Evolutionary conservation across 1,284 basidiomycete genomes (phyloP), one percentile per base, ranked within the genome.

Genomic region (Tremellales sp.): DNA sequence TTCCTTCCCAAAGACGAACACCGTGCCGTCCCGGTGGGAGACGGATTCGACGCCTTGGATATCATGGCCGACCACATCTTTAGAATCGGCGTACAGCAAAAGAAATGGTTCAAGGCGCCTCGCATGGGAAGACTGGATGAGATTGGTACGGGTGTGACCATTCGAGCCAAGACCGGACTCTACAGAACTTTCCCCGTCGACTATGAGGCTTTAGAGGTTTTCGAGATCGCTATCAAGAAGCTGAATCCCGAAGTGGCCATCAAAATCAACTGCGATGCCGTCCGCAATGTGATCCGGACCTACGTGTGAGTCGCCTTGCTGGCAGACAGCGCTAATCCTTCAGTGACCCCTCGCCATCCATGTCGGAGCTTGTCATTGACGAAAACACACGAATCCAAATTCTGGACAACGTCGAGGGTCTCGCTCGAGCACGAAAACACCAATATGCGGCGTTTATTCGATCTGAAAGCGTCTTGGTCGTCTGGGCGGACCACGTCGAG

Each of bases 381-480:
- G 54, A 48, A 18, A 57, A 70, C 43, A 63, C 63, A 14, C 61
- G 59, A 42, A 64, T 68, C 12, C 68, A 70, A 40, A 63, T 70
- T 32, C 48, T 68, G 16, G 62, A 84, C 47, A 78, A 75, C 21
- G 81, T 87, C 62, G 64, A 68, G 37, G 75, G 80, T 52, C 75
- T 89, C 4, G 79, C 81, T 4, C 75, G 77, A 19, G 86, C 85
- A 1, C 81, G 87, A 62, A 87, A 86, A 70, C 85, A 87, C 56
- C 86, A 89, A 61, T 84, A 85, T 52, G 86, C 81, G n/a, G 86
- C 86, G 18, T 89, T 90, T 70, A 79, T 89, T 50, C 81, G 86
- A 31, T 81, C 83, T 61, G 85, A 88, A 57, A 79, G 80, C 24
- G 81, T 85, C 13, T 73, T 89, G 32, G 76, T 86, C 37, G 78